Evolutionary conservation across 129 eudicot species (phyloP), one percentile per base, ranked within the genome.

Genomic region (Pittosporum tobira): DNA sequence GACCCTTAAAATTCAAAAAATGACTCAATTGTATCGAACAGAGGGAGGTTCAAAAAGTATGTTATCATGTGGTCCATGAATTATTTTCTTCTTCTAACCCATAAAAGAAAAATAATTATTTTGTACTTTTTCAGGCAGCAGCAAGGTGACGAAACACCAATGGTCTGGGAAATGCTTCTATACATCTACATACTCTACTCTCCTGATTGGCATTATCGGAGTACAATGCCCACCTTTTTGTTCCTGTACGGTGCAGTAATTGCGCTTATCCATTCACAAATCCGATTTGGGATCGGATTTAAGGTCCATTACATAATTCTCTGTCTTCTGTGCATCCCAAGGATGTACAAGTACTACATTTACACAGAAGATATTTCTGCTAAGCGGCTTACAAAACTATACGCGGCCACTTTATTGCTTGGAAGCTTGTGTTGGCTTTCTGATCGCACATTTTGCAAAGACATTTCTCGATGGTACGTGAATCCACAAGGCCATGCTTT

Each of bases 401-500:
- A 89, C 26, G 61, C 71, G 13, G 62, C 67, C 21, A 89, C 95
- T 19, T 70, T 85, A 18, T 51, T 73, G 6, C 31, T 73, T 7
- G 97, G 86, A 36, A 73, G 75, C 59, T 40, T 82, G 2, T 77
- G 84, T 57, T 89, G 97, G 97, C 70, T 85, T 22, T 72, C 36
- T 64, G 97, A 89, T 30, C 93, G 86, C 19, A 34, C 77, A 18
- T 73, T 73, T 48, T 89, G 97, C 73, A 63, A 52, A 67, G 51
- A 74, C 20, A 51, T 89, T 29, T 73, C 82, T 2, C 51, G 43
- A 16, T 89, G 88, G 97, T 62, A 64, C 53, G 30, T 85, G 61
- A 89, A 89, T 66, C 97, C 95, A 16, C 95, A 89, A 58, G 97
- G 97, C 29, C 97, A 89, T 46, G 95, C 97, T 3, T 55, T 82